Conservation (phyloP, 2,329 filamentous ascomycete genomes). For the Sclerotinia spermophila region DNA sequence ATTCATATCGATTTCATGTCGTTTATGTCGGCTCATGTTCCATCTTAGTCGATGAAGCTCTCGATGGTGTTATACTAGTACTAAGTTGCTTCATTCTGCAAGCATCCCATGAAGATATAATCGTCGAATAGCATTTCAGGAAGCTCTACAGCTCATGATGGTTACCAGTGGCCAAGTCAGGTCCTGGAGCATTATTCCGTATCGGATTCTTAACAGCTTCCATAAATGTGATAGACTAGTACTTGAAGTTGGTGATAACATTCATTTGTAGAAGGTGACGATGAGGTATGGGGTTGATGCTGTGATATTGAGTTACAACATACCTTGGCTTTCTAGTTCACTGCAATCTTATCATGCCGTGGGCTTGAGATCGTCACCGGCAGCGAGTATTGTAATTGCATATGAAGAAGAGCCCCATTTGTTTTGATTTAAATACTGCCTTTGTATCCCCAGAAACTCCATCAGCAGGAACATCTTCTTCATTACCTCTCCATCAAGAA, state of each 20-base stretch:
- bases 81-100: not conserved
- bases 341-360: not conserved
- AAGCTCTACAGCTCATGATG: not conserved
- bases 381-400: not conserved
- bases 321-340: not conserved
- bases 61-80: slow-evolving; percentile 6
- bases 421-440: slow-evolving; percentile 2
- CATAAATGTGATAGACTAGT: slow-evolving; percentile 4
- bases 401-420: not conserved
- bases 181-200: not conserved
- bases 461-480: slow-evolving; percentile 7
- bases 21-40: not conserved
- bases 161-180: slow-evolving; percentile 3
- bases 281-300: not conserved
- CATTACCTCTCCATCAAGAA: not conserved
- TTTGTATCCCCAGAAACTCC: not conserved
- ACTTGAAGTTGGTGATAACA: not conserved
- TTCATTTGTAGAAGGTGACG: slow-evolving; percentile 16
- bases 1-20: not conserved
- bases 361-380: not conserved
- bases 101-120: not conserved
- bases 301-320: not conserved
- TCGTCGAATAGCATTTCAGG: slow-evolving; percentile 10
- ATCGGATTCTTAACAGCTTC: slow-evolving; percentile 12
- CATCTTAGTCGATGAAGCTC: not conserved